Base-by-base conservation (phyloP, 306 rosid genomes). In the Corylus heterophylla region DNA sequence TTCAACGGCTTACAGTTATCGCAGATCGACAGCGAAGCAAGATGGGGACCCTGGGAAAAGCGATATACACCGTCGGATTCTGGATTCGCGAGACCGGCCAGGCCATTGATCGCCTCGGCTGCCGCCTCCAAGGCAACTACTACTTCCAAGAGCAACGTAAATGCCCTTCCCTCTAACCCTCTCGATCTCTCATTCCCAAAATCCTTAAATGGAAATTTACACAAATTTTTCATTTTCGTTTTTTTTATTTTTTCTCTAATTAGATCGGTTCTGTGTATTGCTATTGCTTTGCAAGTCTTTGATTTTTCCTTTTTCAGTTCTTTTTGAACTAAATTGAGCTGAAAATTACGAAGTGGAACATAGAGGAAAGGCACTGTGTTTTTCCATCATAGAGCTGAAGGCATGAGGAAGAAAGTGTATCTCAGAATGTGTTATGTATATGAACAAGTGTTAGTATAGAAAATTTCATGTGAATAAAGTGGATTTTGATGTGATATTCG, bases 31-130 rank as follows among this genome's bases (percentile, higher is more conserved):
- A 35, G 29, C n/a, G 48, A 54, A 48, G 62, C 51, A 61, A 79
- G 64, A 91, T 91, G 96, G 96, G 97, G 69, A 93, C 94, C 74
- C 87, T 93, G 1, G 98, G 98, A 58, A 89, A 81, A 83, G 97
- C 85, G 35, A 88, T 93, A 45, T 93, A 91, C 92, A 83, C 88
- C 31, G 90, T 93, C 12, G 98, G 98, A 37, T 86, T 86, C 76
- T 93, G 90, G 98, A 87, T 93, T 87, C 90, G 97, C 11, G 91
- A 88, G 84, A 89, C 98, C 4, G 98, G 98, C 8, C 97, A 91
- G 54, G 97, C 92, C 85, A 83, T 93, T 72, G 97, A 93, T 86
- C 98, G 97, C 29, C 89, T 93, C 45, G 98, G 98, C 37, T 88
- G 86, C 54, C 91, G 91, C 85, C 90, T 93, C 39, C 97, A 93